A percentile compares a stretch with the other conserved stretches of the same genome.
Conservation (phyloP, 495 filamentous ascomycete genomes). For the Neurospora discreta region DNA sequence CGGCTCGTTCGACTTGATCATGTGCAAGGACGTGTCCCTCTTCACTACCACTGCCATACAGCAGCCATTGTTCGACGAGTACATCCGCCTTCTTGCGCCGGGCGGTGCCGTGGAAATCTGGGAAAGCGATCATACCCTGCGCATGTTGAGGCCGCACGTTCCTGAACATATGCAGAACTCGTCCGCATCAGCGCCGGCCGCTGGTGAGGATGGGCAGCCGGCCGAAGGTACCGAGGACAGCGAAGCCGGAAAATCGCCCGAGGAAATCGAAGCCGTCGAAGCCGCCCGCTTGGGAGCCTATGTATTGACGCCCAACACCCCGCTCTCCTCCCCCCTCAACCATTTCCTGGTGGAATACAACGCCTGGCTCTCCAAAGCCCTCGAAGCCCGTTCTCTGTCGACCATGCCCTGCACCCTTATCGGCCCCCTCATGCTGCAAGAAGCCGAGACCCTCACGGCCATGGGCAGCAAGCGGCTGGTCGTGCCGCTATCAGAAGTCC, state of each 20-base stretch:
- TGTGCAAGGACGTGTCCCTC: slow-evolving; percentile 78
- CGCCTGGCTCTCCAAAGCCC: slow-evolving; percentile 62
- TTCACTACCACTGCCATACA: slow-evolving; percentile 52
- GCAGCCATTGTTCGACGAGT: slow-evolving; percentile 58
- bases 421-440: slow-evolving; percentile 66
- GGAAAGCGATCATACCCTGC: slow-evolving; percentile 71
- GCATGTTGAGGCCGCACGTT: slow-evolving; percentile 66
- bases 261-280: neutral
- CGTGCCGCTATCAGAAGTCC: slow-evolving; percentile 73
- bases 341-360: slow-evolving; percentile 78
- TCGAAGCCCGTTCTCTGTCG: slow-evolving; percentile 59
- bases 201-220: neutral
- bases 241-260: slow-evolving; percentile 13
- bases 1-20: slow-evolving; percentile 78
- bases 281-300: slow-evolving; percentile 60
- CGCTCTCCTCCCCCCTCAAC: slow-evolving; percentile 67
- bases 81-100: slow-evolving; percentile 61
- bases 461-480: slow-evolving; percentile 67
- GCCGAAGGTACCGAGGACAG: slow-evolving; percentile 25
- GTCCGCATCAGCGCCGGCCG: slow-evolving; percentile 11
- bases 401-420: slow-evolving; percentile 73
- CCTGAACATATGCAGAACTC: slow-evolving; percentile 29
- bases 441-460: slow-evolving; percentile 58
- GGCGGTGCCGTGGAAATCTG: slow-evolving; percentile 80
- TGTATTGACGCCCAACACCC: slow-evolving; percentile 69